These are phyloP conservation scores for Colletotrichum somersetense DNA, from an alignment of 2,329 filamentous ascomycete species.

Conservation along the genomic window DNA sequence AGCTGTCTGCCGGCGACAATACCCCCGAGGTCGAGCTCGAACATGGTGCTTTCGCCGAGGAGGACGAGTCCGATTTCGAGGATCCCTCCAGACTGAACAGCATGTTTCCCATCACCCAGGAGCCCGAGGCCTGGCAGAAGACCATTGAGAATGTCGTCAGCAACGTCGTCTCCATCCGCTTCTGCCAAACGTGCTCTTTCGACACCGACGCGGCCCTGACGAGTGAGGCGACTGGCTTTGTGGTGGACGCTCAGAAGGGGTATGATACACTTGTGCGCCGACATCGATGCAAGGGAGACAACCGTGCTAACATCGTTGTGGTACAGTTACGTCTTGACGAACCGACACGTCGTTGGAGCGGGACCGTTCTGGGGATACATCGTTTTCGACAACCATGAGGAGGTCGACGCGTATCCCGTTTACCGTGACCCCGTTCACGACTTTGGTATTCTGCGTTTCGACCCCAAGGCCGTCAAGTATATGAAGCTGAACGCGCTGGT, in stretches of 20 bases:
- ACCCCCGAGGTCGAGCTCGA: slow-evolving; percentile 57
- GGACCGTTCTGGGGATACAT: slow-evolving; percentile 98
- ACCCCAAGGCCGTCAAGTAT: slow-evolving; percentile 96
- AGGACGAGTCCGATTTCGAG: slow-evolving; percentile 57
- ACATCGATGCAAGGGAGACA: not conserved
- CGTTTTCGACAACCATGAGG: slow-evolving; percentile 98
- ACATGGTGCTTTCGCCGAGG: slow-evolving; percentile 48
- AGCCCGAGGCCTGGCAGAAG: slow-evolving; percentile 82
- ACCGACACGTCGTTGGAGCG: slow-evolving; percentile 92
- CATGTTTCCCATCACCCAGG: slow-evolving; percentile 41
- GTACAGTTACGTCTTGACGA: slow-evolving; percentile 81
- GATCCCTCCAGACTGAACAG: slow-evolving; percentile 50
- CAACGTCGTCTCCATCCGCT: slow-evolving; percentile 98
- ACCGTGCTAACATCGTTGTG: slow-evolving; percentile 9
- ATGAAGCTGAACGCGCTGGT: slow-evolving; percentile 88
- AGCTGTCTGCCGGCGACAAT: slow-evolving; percentile 63
- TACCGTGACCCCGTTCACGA: slow-evolving; percentile 99
- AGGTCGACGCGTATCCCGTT: slow-evolving; percentile 95
- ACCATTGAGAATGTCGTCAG: slow-evolving; percentile 95
- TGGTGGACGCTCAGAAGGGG: slow-evolving; percentile 93
- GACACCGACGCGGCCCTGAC: slow-evolving; percentile 96
- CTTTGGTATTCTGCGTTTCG: slow-evolving; percentile 96
- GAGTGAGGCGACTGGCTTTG: slow-evolving; percentile 96
- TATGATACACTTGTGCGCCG: slow-evolving; percentile 57
- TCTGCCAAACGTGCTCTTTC: slow-evolving; percentile 97